These are phyloP conservation scores for Syncephalastrum sp. DNA, from an alignment of 371 early-diverging fungal genomes.

Conservation along the genomic window DNA sequence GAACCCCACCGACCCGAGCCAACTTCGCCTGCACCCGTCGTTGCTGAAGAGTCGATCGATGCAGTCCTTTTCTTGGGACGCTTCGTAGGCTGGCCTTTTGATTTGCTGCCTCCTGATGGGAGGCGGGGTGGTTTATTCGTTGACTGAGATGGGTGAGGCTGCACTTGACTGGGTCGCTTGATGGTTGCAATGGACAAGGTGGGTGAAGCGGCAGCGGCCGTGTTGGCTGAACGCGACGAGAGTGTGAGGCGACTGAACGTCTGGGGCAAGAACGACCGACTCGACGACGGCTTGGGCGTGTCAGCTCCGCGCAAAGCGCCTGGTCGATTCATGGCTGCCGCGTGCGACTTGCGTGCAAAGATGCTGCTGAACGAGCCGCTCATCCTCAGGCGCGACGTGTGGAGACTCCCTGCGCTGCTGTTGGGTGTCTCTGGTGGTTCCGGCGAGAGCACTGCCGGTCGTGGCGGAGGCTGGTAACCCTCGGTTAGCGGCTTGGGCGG, in stretches of 20 bases:
- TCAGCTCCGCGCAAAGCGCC: constrained; percentile 1
- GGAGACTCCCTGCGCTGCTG: constrained; percentile 5
- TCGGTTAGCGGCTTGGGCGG: constrained; percentile 17
- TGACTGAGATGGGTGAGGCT: constrained; percentile 3
- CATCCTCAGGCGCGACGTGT: not conserved
- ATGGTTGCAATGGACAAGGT: not conserved
- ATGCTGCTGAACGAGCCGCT: constrained; percentile 11
- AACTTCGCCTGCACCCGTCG: not conserved
- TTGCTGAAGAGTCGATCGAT: not conserved
- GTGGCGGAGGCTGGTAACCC: constrained; percentile 17
- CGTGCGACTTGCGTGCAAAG: constrained; percentile 5
- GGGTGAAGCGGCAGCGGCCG: too few relatives aligned
- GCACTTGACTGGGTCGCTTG: constrained; percentile 5
- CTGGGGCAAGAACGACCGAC: constrained; percentile 10
- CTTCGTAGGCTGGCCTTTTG: too few relatives aligned
- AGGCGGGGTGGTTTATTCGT: constrained; percentile 5
- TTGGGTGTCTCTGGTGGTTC: constrained; percentile 5
- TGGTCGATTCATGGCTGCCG: constrained; percentile 3
- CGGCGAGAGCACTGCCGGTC: constrained; percentile 8
- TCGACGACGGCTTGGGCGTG: constrained; percentile 6
- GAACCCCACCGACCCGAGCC: constrained; percentile 7
- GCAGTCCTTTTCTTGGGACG: not conserved
- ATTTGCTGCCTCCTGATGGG: too few relatives aligned
- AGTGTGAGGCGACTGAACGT: constrained; percentile 11
- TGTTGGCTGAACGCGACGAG: constrained; percentile 1